phyloP scores from a whole-genome alignment of 768 basidiomycete species.

The Boletus bicolor region DNA sequence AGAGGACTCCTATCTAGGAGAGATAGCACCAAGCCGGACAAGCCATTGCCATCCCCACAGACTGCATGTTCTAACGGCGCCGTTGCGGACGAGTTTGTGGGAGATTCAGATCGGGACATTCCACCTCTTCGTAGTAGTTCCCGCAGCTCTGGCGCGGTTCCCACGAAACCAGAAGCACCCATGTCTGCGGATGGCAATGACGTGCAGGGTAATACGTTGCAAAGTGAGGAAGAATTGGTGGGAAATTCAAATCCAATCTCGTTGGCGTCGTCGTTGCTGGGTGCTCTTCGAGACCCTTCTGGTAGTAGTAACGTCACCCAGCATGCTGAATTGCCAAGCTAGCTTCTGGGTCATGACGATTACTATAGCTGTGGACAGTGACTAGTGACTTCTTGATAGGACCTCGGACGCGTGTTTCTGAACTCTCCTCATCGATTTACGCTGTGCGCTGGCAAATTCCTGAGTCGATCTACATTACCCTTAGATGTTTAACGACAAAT shows the following conservation, averaged over 20 bases:
- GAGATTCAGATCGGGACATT: slow-evolving; percentile 18
- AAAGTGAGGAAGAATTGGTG: slow-evolving; percentile 1
- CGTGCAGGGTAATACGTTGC: not conserved
- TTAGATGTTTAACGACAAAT: not conserved
- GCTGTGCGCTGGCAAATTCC: slow-evolving; percentile 9
- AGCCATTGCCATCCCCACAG: slow-evolving; percentile 24
- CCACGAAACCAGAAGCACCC: slow-evolving; percentile 4
- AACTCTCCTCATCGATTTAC: slow-evolving; percentile 6
- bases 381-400: not conserved
- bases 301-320: slow-evolving; percentile 10
- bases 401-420: not conserved
- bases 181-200: slow-evolving; percentile 5
- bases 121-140: slow-evolving; percentile 25
- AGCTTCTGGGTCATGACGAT: slow-evolving; percentile 9
- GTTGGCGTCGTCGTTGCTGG: slow-evolving; percentile 1
- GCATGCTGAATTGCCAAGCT: slow-evolving; percentile 5
- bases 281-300: not conserved
- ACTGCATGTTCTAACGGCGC: slow-evolving; percentile 9
- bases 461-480: slow-evolving; percentile 15
- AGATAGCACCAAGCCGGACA: slow-evolving; percentile 28
- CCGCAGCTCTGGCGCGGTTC: slow-evolving; percentile 5
- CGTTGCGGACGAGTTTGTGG: slow-evolving; percentile 12
- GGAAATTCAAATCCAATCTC: slow-evolving; percentile 12
- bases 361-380: slow-evolving; percentile 9
- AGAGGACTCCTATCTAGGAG: slow-evolving; percentile 35